Evolutionary conservation across 108 stramenopile genomes (phyloP).

Genomic region (Aureococcus anophagefferens): DNA sequence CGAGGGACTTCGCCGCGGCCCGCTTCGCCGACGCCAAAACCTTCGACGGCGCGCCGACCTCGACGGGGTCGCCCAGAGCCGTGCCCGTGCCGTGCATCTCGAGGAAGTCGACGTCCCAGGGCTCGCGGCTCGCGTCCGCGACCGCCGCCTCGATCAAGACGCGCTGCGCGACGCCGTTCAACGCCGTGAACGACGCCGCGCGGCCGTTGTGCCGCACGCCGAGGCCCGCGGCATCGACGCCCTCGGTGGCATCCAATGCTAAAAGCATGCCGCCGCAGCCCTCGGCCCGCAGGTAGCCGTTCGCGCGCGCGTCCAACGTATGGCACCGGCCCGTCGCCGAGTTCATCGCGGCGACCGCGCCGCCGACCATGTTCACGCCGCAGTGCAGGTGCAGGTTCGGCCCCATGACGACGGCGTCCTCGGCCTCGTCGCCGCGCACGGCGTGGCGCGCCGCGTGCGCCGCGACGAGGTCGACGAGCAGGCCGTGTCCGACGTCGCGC

Average conservation of each 20-base stretch:
- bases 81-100: too few species aligned
- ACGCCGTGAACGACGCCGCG: slow-evolving; percentile 6
- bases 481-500: slow-evolving; percentile 14
- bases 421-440: background rate
- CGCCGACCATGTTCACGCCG: background rate
- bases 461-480: slow-evolving; percentile 20
- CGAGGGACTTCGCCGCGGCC: too few species aligned
- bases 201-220: slow-evolving; percentile 6
- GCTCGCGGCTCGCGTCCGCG: too few species aligned
- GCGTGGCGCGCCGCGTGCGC: slow-evolving; percentile 1
- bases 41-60: too few species aligned
- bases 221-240: too few species aligned
- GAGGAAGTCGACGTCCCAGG: too few species aligned
- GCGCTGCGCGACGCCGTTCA: slow-evolving; percentile 1
- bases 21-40: too few species aligned
- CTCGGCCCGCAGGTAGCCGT: slow-evolving; percentile 9
- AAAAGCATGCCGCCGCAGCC: slow-evolving; percentile 3
- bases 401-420: slow-evolving; percentile 15
- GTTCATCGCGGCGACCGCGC: slow-evolving; percentile 1
- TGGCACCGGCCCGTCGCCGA: slow-evolving; percentile 8
- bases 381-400: slow-evolving; percentile 1
- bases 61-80: too few species aligned
- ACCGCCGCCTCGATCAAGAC: background rate
- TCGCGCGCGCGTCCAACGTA: slow-evolving; percentile 15
- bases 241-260: too few species aligned